Evolutionary conservation across 352 stramenopile genomes (phyloP).

Genomic region (Phytophthora niederhauseri): DNA sequence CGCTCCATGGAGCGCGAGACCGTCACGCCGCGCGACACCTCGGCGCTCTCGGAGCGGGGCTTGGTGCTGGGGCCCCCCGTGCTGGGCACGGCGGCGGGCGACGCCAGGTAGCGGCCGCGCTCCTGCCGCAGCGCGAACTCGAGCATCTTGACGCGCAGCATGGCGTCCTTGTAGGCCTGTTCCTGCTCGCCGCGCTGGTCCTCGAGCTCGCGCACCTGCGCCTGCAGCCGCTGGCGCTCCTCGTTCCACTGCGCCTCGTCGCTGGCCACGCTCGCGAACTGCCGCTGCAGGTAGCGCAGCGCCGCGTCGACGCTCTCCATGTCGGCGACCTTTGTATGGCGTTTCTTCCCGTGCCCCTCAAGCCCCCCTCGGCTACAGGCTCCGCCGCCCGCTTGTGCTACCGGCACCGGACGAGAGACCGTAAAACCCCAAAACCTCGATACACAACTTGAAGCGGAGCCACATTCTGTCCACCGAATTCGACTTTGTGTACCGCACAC

Average conservation of each 20-base stretch:
- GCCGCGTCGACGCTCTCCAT: constrained; percentile 90
- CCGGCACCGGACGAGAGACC: neutral
- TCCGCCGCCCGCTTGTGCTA: constrained; percentile 26
- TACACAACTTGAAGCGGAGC: constrained; percentile 18
- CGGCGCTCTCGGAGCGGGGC: constrained; percentile 36
- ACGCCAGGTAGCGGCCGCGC: constrained; percentile 79
- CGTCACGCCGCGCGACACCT: constrained; percentile 58
- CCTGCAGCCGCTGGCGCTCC: constrained; percentile 74
- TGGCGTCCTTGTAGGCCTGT: constrained; percentile 83
- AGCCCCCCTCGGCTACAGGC: constrained; percentile 14
- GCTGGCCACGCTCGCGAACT: constrained; percentile 82
- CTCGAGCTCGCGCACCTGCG: constrained; percentile 81
- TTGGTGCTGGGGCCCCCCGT: constrained; percentile 34
- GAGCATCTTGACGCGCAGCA: constrained; percentile 91
- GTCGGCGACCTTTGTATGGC: constrained; percentile 4
- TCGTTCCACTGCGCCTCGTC: constrained; percentile 81
- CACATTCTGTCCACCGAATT: neutral
- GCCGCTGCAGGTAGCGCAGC: constrained; percentile 84
- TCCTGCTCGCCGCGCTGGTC: constrained; percentile 78
- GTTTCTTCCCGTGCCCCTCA: constrained; percentile 2
- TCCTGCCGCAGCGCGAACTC: constrained; percentile 87
- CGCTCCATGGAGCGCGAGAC: constrained; percentile 64
- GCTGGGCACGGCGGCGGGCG: constrained; percentile 64
- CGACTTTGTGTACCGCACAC: neutral
- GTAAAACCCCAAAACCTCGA: constrained; percentile 2